A percentile compares a stretch with the other conserved stretches of the same genome.
These are phyloP conservation scores for Verticillium nonalfalfae DNA, from an alignment of 2,329 filamentous ascomycete genomes.

Conservation along the genomic window DNA sequence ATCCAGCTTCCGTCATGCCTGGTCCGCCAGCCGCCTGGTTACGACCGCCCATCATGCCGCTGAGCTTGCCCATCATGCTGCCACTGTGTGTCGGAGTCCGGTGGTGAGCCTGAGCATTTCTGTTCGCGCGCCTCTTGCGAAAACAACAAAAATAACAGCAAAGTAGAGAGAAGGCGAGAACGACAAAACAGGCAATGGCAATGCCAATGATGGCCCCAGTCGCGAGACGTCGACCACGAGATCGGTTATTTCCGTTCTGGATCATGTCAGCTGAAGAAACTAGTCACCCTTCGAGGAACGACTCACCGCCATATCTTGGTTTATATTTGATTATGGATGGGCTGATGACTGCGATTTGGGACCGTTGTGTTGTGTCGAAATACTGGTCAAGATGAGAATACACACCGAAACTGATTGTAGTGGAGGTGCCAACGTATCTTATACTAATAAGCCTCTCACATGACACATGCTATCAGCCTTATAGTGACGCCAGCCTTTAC, in stretches of 20 bases:
- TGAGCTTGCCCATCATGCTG: background rate
- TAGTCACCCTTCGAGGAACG: background rate
- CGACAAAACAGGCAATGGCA: constrained; percentile 9
- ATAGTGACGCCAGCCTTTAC: background rate
- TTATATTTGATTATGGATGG: background rate
- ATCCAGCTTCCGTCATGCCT: background rate
- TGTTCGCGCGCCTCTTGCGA: constrained; percentile 4
- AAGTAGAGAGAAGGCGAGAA: constrained; percentile 4
- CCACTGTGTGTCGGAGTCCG: background rate
- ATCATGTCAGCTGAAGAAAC: background rate
- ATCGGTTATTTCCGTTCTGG: background rate
- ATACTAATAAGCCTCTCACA: background rate
- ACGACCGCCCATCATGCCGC: background rate
- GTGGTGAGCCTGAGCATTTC: background rate
- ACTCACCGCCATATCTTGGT: background rate
- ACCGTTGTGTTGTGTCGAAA: too few species aligned
- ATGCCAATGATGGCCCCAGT: constrained; percentile 11
- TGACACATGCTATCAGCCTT: background rate
- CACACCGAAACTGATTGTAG: background rate
- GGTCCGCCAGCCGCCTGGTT: background rate
- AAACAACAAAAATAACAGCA: constrained; percentile 12
- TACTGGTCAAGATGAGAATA: too few species aligned
- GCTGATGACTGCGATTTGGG: too few species aligned
- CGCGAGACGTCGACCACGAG: constrained; percentile 10
- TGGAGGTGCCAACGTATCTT: background rate